phyloP scores from a whole-genome alignment of 75 land plant genomes.

The Sequoiadendron giganteum region DNA sequence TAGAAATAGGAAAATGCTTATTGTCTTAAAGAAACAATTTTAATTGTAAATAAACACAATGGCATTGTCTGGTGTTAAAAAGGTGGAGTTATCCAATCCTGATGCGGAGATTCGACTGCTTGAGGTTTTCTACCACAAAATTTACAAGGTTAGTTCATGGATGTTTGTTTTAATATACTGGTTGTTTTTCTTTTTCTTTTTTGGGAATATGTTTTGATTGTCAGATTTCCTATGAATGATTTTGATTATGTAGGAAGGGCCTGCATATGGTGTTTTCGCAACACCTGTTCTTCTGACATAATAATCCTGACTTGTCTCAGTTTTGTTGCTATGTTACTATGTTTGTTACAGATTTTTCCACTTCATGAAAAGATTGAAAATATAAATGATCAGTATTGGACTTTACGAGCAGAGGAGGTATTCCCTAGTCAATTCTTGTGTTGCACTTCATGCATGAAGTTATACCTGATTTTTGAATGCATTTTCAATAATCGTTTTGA shows the following conservation, averaged over 20 bases:
- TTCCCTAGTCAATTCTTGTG: neutral
- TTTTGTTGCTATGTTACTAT: conserved; percentile 9
- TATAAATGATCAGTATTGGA: conserved; percentile 98
- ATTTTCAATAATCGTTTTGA: too few relatives aligned
- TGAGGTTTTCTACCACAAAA: conserved; percentile 96
- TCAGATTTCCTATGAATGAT: neutral
- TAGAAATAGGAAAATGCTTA: neutral
- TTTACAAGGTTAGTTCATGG: conserved; percentile 70
- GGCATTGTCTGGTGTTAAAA: conserved; percentile 1
- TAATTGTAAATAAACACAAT: neutral
- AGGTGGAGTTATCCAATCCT: conserved; percentile 93
- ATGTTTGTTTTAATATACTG: neutral
- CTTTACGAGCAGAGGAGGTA: conserved; percentile 97
- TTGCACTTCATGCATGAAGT: neutral
- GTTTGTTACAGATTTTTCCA: conserved; percentile 79
- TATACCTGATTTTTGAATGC: neutral
- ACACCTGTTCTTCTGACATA: neutral
- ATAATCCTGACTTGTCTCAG: neutral
- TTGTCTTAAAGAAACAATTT: neutral
- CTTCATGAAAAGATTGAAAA: conserved; percentile 87
- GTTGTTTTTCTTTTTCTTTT: neutral
- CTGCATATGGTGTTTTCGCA: neutral
- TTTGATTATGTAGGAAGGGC: neutral
- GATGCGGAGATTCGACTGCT: conserved; percentile 87
- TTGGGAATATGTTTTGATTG: neutral